These are phyloP conservation scores for Saccharomyces jurei DNA, from an alignment of 805 yeast species.

Conservation along the genomic window DNA sequence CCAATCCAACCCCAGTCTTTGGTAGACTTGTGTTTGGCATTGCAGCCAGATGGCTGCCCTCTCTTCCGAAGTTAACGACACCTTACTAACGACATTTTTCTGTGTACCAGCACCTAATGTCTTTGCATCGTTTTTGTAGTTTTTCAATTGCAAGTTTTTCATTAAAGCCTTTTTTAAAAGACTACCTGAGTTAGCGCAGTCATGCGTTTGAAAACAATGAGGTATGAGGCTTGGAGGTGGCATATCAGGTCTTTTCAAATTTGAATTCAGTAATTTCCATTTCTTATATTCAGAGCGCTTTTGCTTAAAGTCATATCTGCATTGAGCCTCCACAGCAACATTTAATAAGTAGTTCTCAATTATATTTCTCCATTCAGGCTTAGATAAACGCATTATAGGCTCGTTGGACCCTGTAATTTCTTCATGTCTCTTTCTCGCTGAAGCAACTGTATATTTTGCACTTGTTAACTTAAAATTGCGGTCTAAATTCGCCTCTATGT, in stretches of 20 bases:
- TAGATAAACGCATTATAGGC: conserved; percentile 32
- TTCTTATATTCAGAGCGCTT: conserved; percentile 41
- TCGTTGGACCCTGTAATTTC: conserved; percentile 20
- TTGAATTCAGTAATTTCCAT: conserved; percentile 29
- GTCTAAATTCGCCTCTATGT: conserved; percentile 54
- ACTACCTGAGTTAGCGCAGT: conserved; percentile 4
- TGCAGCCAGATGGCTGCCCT: conserved; percentile 55
- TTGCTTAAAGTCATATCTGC: conserved; percentile 54
- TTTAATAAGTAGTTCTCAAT: conserved; percentile 61
- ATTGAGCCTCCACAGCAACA: conserved; percentile 63
- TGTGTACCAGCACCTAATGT: not conserved
- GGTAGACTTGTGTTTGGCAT: conserved; percentile 53
- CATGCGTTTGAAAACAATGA: not conserved
- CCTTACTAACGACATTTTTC: conserved; percentile 7
- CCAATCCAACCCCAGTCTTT: conserved; percentile 55
- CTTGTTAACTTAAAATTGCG: conserved; percentile 46
- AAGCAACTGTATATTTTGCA: conserved; percentile 52
- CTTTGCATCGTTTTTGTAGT: conserved; percentile 1
- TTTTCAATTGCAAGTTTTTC: conserved; percentile 18
- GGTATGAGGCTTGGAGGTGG: conserved; percentile 30
- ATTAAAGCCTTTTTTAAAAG: conserved; percentile 31
- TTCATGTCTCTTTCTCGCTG: conserved; percentile 47
- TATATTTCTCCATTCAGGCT: conserved; percentile 65
- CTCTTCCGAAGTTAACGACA: conserved; percentile 43
- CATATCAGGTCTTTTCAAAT: conserved; percentile 27